Conservation (phyloP, 352 stramenopile genomes). For the Globisporangium abappressorium region DNA sequence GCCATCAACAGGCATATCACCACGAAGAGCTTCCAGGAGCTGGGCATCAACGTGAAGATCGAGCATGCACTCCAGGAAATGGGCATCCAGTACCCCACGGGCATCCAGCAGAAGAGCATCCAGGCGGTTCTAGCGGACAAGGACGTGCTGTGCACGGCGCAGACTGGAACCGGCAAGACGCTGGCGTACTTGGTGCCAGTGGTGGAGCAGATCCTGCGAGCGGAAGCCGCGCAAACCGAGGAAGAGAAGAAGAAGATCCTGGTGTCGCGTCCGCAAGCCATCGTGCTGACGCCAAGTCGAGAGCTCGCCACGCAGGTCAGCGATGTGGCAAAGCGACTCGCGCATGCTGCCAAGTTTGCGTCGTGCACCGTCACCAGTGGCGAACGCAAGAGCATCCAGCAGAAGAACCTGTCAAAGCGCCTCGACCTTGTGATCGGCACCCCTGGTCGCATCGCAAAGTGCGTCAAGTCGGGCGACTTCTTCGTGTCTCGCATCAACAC, state of each 20-base stretch:
- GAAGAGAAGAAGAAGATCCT: conserved; percentile 24
- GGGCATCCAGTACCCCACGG: conserved; percentile 40
- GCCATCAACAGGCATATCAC: not conserved
- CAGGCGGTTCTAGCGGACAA: conserved; percentile 39
- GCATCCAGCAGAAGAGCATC: conserved; percentile 59
- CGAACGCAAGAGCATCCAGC: conserved; percentile 67
- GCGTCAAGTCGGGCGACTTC: conserved; percentile 65
- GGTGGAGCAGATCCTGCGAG: conserved; percentile 47
- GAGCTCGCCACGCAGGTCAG: conserved; percentile 69
- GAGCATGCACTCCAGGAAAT: conserved; percentile 45
- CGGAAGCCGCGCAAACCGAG: conserved; percentile 24
- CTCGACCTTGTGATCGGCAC: conserved; percentile 78
- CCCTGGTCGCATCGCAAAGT: conserved; percentile 69
- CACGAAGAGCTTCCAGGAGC: conserved; percentile 30
- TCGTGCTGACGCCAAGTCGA: conserved; percentile 63
- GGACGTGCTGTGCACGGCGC: conserved; percentile 46
- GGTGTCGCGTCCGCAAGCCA: conserved; percentile 37
- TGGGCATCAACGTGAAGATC: conserved; percentile 41
- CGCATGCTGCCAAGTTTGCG: conserved; percentile 69
- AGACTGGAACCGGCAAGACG: conserved; percentile 71
- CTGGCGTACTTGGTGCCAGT: conserved; percentile 60
- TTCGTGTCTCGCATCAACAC: conserved; percentile 74
- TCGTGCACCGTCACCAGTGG: conserved; percentile 61
- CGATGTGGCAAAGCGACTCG: conserved; percentile 60
- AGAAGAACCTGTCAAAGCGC: conserved; percentile 38